Percentiles rank a stretch among this genome's conserved stretches.
These are phyloP conservation scores for Fusarium avenaceum DNA, from an alignment of 2,329 filamentous ascomycete species.

Conservation along the genomic window DNA sequence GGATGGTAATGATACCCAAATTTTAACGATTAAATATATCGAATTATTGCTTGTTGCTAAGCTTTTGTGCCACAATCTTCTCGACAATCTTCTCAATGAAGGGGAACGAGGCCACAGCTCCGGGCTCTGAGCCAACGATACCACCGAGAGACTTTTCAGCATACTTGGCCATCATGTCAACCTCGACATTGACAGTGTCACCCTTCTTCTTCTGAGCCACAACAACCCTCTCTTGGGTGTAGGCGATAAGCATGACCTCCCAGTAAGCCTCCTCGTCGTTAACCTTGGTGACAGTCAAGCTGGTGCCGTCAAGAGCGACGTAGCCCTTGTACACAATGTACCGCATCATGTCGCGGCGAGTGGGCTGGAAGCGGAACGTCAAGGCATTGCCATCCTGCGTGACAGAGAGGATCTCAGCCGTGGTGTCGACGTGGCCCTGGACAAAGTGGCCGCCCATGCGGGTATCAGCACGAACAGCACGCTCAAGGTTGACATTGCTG, in stretches of 20 bases:
- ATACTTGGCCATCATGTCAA: conserved; percentile 89
- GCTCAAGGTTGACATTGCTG: conserved; percentile 89
- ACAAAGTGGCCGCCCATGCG: conserved; percentile 99
- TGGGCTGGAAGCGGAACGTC: conserved; percentile 85
- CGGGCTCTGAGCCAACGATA: conserved; percentile 69
- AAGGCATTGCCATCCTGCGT: conserved; percentile 90
- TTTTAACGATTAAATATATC: conserved; percentile 24
- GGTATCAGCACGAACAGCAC: conserved; percentile 89
- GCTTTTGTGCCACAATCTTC: conserved; percentile 77
- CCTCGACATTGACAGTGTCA: conserved; percentile 90
- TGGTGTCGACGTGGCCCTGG: conserved; percentile 96
- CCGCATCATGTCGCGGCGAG: conserved; percentile 75
- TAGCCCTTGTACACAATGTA: conserved; percentile 98
- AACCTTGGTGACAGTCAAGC: conserved; percentile 90
- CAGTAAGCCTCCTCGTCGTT: conserved; percentile 84
- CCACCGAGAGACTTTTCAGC: conserved; percentile 90
- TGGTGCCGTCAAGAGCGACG: conserved; percentile 93
- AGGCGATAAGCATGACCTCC: conserved; percentile 98
- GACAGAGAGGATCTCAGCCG: conserved; percentile 79
- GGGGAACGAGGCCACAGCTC: conserved; percentile 62
- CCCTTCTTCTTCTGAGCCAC: conserved; percentile 82
- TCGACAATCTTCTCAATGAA: conserved; percentile 80
- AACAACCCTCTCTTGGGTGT: conserved; percentile 93
- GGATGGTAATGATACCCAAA: conserved; percentile 43
- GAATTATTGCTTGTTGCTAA: conserved; percentile 48